A percentile compares a stretch with the other conserved stretches of the same genome.
These are phyloP conservation scores for Fusarium sp. DNA, from an alignment of 2,329 filamentous ascomycete genomes.

Conservation along the genomic window DNA sequence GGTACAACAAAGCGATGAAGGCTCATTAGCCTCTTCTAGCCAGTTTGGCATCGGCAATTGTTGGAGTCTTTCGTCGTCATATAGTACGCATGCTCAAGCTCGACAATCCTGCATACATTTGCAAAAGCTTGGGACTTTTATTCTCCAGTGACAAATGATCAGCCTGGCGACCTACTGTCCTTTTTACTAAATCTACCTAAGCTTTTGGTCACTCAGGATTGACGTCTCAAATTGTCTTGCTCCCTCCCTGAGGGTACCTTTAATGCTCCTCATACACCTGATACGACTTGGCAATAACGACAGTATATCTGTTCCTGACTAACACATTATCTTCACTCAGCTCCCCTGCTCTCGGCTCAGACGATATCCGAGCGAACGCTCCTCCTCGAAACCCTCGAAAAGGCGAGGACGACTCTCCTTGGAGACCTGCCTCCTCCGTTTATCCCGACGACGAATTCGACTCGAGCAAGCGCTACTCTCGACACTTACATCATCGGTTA, in stretches of 20 bases:
- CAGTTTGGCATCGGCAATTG: neutral
- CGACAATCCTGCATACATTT: neutral
- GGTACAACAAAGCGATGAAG: slow-evolving; percentile 14
- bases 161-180: neutral
- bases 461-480: slow-evolving; percentile 24
- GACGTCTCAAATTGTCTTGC: neutral
- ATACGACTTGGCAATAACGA: neutral
- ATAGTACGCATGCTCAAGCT: slow-evolving; percentile 9
- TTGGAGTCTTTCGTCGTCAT: slow-evolving; percentile 21
- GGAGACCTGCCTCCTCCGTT: slow-evolving; percentile 65
- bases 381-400: slow-evolving; percentile 48
- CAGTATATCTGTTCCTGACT: slow-evolving; percentile 20
- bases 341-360: slow-evolving; percentile 37
- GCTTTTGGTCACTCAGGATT: neutral
- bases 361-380: slow-evolving; percentile 29
- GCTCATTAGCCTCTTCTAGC: neutral
- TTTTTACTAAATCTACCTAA: neutral
- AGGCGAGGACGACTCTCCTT: slow-evolving; percentile 39
- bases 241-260: neutral
- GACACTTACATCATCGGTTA: slow-evolving; percentile 5
- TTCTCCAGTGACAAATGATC: neutral
- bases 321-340: slow-evolving; percentile 27
- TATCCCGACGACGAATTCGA: slow-evolving; percentile 46
- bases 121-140: neutral
- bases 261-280: neutral